Evolutionary conservation across 2,329 filamentous ascomycete genomes (phyloP).

Genomic region (Eutypa lata): DNA sequence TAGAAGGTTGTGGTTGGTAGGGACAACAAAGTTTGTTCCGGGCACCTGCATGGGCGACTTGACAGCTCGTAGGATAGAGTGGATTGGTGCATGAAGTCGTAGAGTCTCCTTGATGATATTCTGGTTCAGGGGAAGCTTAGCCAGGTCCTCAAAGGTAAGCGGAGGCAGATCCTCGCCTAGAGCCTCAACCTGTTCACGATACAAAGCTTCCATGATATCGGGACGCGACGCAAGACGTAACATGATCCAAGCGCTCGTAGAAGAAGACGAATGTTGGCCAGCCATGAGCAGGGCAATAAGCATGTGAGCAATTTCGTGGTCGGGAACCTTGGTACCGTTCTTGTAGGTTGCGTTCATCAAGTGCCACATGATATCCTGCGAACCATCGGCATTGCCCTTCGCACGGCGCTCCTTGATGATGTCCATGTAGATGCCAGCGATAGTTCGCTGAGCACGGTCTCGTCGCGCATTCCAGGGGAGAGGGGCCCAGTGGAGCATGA

Average conservation of each 20-base stretch:
- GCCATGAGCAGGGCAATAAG: conserved; percentile 94
- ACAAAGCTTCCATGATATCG: conserved; percentile 75
- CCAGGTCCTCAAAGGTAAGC: conserved; percentile 73
- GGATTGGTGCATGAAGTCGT: conserved; percentile 86
- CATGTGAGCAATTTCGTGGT: conserved; percentile 84
- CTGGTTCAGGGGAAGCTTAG: conserved; percentile 76
- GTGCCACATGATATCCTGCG: conserved; percentile 84
- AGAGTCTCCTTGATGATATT: conserved; percentile 90
- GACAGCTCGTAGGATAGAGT: conserved; percentile 91
- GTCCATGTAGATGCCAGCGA: conserved; percentile 78
- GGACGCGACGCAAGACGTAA: conserved; percentile 75
- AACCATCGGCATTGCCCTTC: conserved; percentile 41
- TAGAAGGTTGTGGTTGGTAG: conserved; percentile 75
- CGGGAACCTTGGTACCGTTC: conserved; percentile 73
- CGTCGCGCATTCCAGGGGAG: conserved; percentile 84
- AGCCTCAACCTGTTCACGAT: conserved; percentile 72
- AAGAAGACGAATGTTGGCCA: conserved; percentile 84
- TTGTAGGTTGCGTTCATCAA: conserved; percentile 85
- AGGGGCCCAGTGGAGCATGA: conserved; percentile 84
- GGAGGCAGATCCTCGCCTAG: conserved; percentile 73
- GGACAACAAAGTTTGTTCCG: conserved; percentile 79
- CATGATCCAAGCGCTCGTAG: conserved; percentile 81
- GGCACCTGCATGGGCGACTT: conserved; percentile 83
- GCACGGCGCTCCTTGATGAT: conserved; percentile 72
- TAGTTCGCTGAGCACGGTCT: conserved; percentile 74